Evolutionary conservation across 2,329 filamentous ascomycete genomes (phyloP), one percentile per base, ranked within the genome.

Genomic region (Fusarium pilosicola): DNA sequence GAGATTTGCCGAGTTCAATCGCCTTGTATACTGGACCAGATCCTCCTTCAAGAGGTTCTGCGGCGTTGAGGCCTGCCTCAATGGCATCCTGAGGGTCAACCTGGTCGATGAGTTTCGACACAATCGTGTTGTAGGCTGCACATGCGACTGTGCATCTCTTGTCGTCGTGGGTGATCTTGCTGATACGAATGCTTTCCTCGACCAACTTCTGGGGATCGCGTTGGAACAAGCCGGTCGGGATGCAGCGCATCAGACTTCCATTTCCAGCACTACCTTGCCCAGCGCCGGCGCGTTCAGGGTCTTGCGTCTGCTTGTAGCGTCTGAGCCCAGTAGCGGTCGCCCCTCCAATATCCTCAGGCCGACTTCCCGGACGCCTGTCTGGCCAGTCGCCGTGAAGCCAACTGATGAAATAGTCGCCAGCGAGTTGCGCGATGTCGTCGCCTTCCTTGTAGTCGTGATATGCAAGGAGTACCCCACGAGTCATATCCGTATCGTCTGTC

Each of bases 401-500:
- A 28, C 81, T 76, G 24, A 86, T 66, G 68, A 85, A 84, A 66
- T 84, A 75, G 11, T 80, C 74, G 7, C 82, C 85, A 1, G 84
- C 82, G 0, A 79, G 61, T 8, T 71, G 74, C 5, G 79, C 79
- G 14, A 86, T 58, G 54, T 83, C 80, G 18, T 66, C 67, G 17
- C 69, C 69, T 18, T 17, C 38, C 36, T 15, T 46, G 2, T 38
- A 34, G 51, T 83, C 82, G 2, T 67, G 76, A 68, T 87, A 86
- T 7, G 84, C 84, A 20, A 86, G 80, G 10, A 86, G 78, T 1
- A 86, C 82, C 15, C 81, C 85, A 9, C 85, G 83, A 9, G 84
- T 85, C 70, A 87, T 78, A 71, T 87, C 85, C 2, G 85, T 86
- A 73, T 87, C 85, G 73, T 87, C 85, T 32, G 85, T 86, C 22